Evolutionary conservation across 225 moss, liverwort and hornwort species (phyloP), one percentile per base, ranked within the genome.

Genomic region (Physcomitrellopsis africana): DNA sequence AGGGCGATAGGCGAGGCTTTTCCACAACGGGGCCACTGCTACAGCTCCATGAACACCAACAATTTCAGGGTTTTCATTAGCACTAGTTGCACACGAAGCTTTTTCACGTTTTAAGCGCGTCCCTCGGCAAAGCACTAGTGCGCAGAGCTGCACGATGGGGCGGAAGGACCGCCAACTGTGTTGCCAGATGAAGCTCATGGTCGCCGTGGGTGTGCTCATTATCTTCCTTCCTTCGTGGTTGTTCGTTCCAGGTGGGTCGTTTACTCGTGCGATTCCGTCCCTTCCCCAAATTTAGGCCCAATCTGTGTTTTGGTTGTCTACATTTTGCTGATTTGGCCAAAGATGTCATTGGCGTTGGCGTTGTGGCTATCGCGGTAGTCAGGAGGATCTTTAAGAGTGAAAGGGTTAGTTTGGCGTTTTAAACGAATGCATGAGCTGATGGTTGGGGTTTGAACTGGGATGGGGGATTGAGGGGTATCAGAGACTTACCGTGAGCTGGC

Each of bases 121-220:
- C 32, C 32, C 7, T 37, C 7, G 4, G 32, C 32, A 7, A 24
- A 37, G 32, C 32, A 37, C 32, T 2, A 4, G 32, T 60, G 13
- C 15, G 60, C 29, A 29, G 17, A 54, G 17, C 9, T 20, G 18
- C 17, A 51, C 47, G 17, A 82, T 82, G 86, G 86, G 86, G 43
- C 59, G 70, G 51, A 80, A 86, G 68, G 83, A 83, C 83, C 77
- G 83, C 17, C 71, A 78, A 5, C 43, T 86, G 69, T 83, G 83
- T 70, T 86, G 80, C 80, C 58, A 68, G 24, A 80, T 86, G 86
- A 83, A 86, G 63, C 64, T 86, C 54, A 71, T 83, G 86, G 86
- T 80, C 22, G 8, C 54, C 24, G 9, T 78, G 63, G 80, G 77
- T 43, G 86, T 86, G 68, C 83, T 86, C 60, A 81, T 86, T 47